Evolutionary conservation across 2,329 filamentous ascomycete genomes (phyloP).

Genomic region (Penicillium oxalicum): DNA sequence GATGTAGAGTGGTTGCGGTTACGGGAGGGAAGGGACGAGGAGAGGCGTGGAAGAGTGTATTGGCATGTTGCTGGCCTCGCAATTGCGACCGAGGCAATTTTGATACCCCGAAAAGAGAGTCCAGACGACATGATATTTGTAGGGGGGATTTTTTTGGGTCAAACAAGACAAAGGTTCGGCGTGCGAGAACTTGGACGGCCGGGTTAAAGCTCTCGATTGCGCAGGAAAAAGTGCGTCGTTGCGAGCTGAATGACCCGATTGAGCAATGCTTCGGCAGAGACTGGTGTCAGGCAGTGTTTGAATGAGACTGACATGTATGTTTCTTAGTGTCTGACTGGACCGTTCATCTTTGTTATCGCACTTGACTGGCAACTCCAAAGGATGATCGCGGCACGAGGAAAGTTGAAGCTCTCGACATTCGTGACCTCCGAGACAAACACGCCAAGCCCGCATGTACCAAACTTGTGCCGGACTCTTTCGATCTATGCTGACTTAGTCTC

Average conservation of each 20-base stretch:
- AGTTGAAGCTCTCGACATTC: slow-evolving; percentile 13
- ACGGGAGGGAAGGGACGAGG: background rate
- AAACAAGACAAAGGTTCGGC: too few relatives aligned
- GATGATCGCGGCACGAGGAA: slow-evolving; percentile 1
- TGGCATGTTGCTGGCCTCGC: slow-evolving; percentile 3
- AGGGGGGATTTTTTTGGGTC: background rate
- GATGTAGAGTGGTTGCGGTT: slow-evolving; percentile 41
- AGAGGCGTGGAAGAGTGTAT: background rate
- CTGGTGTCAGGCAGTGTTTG: background rate
- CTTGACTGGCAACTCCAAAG: too few relatives aligned
- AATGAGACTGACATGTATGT: background rate
- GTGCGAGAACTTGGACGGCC: too few relatives aligned
- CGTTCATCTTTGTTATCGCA: too few relatives aligned
- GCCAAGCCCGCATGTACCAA: slow-evolving; percentile 7
- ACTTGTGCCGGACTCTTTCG: too few relatives aligned
- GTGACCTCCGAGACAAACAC: slow-evolving; percentile 16
- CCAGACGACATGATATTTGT: slow-evolving; percentile 12
- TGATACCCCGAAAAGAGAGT: slow-evolving; percentile 7
- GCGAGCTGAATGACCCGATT: too few relatives aligned
- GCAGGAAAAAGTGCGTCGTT: too few relatives aligned
- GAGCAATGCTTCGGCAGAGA: too few relatives aligned
- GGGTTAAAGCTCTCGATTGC: too few relatives aligned
- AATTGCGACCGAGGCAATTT: slow-evolving; percentile 1
- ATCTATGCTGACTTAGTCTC: too few relatives aligned
- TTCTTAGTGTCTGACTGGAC: too few relatives aligned